Base-by-base conservation (phyloP, 2,329 filamentous ascomycete species). In the Fusarium ramigenum region DNA sequence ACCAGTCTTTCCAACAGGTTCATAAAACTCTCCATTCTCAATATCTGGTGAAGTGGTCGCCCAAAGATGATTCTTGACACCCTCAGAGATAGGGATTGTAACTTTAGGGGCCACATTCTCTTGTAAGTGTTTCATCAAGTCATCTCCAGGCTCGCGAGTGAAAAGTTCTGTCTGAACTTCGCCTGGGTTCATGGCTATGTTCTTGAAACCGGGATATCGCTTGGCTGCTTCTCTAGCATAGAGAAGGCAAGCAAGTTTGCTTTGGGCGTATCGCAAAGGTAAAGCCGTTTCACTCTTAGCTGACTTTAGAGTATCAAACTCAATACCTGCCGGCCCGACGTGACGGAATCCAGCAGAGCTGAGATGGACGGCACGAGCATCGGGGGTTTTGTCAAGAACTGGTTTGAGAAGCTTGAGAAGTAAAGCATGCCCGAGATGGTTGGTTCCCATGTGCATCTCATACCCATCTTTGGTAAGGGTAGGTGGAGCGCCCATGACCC, bases 401-500 rank as follows among this genome's bases (percentile, higher is more conserved):
- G 49, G 39, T 0, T 46, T 19, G 4, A 69, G 34, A 0, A 63
- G 34, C 0, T 46, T 69, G 3, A 69, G 34, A 0, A 69, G 15
- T 0, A 69, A 44, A 2, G 57, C 66, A 4, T 69, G 66, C 0
- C 66, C 64, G 1, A 69, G 57, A 9, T 69, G 57, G 5, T 69
- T 69, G 3, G 39, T 63, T 1, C 66, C 64, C 5, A 69, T 63
- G 2, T 69, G 64, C 64, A 69, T 69, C 8, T 69, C 66, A 2
- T 69, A 63, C 0, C 66, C 66, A 5, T 69, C 58, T 0, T 63
- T 63, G 0, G 64, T 69, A 3, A 69, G 30, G 3, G 15, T 18
- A 1, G 65, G 47, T 6, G 65, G 65, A 16, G 11, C 37, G 4
- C 56, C 65, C 65, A 68, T 68, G 1, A 68, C 3, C 4, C 56